These are phyloP conservation scores for Plicaturopsis crispa DNA, from an alignment of 768 basidiomycete species.

Conservation along the genomic window DNA sequence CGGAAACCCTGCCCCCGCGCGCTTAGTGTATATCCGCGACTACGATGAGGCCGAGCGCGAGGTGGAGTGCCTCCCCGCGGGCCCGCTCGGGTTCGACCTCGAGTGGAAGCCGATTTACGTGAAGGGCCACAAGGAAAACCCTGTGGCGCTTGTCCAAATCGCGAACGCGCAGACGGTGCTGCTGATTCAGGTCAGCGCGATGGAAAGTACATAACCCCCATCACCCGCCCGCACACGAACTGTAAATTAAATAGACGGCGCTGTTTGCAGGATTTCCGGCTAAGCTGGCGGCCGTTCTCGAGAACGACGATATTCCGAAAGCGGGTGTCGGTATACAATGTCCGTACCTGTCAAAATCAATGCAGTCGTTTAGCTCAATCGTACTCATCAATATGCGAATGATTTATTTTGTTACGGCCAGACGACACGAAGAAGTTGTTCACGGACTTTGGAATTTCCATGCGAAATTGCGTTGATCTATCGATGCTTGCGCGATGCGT, in stretches of 20 bases:
- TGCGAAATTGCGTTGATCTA: conserved; percentile 57
- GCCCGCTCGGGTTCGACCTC: conserved; percentile 58
- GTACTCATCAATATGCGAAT: too few relatives aligned
- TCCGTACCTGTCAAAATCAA: conserved; percentile 24
- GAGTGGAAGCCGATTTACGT: conserved; percentile 68
- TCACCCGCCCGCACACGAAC: too few relatives aligned
- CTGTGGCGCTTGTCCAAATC: conserved; percentile 68
- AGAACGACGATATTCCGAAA: conserved; percentile 48
- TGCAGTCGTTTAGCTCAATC: too few relatives aligned
- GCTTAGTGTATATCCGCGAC: conserved; percentile 23
- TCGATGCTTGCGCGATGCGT: conserved; percentile 61
- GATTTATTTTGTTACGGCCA: conserved; percentile 23
- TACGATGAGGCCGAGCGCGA: conserved; percentile 19
- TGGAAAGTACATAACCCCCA: conserved; percentile 30
- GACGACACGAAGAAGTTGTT: conserved; percentile 65
- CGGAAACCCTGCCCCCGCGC: too few relatives aligned
- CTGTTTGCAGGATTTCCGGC: conserved; percentile 40
- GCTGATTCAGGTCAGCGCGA: conserved; percentile 58
- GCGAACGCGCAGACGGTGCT: conserved; percentile 47
- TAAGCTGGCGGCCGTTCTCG: conserved; percentile 43
- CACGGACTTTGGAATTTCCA: conserved; percentile 32
- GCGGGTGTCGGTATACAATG: conserved; percentile 72
- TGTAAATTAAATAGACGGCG: too few relatives aligned
- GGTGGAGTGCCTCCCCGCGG: conserved; percentile 14
- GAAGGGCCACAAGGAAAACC: conserved; percentile 52